Evolutionary conservation across 805 yeast species (phyloP), one percentile per base, ranked within the genome.

Genomic region (Zygosaccharomyces pseudorouxii): DNA sequence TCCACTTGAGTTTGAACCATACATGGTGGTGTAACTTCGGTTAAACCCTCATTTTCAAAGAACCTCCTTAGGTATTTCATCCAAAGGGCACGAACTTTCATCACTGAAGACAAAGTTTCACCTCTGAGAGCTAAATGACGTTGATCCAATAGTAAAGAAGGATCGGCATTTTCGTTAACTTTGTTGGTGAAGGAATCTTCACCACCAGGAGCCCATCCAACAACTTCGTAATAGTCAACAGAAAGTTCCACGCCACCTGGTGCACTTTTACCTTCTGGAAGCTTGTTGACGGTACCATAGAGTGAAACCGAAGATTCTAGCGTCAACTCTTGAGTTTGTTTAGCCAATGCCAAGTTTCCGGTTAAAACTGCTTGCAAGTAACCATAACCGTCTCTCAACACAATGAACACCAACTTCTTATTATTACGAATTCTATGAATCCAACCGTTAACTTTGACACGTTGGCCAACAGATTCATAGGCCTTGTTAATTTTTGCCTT

Each of bases 1-100:
- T 93, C 99, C 51, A 93, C 99, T 76, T 93, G 98, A 35, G 97
- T 90, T 74, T 93, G 99, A 48, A 93, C 99, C 98, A 93, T 93
- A 73, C 98, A 90, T 64, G 99, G 99, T 40, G 99, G 97, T 35
- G 98, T 93, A 51, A 95, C 97, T 76, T 93, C 99, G 28, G 81
- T 72, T 45, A 90, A 64, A 29, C 80, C 78, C 72, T 84, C 88
- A 63, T 88, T 93, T 20, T 67, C 74, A 66, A 78, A 92, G 50
- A 85, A 85, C 57, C 81, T 77, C 73, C 99, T 82, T 58, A 93
- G 70, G 35, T 93, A 71, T 45, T 74, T 73, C 60, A 93, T 72
- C 48, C 89, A 77, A 33, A 81, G 73, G 35, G 97, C 93, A 71
- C 99, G 84, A 30, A 93, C 98, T 68, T 86, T 88, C 93, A 93